These are phyloP conservation scores for Camelina neglecta DNA, from an alignment of 345 rosid species.

Conservation along the genomic window DNA sequence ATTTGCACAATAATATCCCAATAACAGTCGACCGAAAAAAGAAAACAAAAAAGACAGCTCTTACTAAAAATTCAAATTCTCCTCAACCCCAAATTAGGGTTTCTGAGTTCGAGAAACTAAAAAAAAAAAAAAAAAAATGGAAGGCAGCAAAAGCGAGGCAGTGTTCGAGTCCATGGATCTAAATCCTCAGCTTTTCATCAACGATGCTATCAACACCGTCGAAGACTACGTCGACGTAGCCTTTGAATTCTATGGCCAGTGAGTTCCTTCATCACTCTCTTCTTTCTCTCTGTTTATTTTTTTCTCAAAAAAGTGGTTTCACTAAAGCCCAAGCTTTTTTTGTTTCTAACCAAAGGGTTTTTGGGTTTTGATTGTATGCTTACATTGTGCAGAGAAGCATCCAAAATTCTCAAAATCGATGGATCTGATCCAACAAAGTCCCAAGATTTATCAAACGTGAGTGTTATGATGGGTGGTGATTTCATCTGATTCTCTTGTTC, in stretches of 20 bases:
- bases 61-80: too few species aligned
- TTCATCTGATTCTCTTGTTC: not conserved
- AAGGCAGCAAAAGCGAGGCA: conserved; percentile 68
- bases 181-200: conserved; percentile 76
- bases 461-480: not conserved
- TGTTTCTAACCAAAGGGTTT: not conserved
- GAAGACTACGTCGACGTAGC: conserved; percentile 69
- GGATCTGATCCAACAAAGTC: conserved; percentile 48
- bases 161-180: conserved; percentile 65
- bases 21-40: too few species aligned
- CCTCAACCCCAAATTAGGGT: conserved; percentile 15
- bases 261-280: conserved; percentile 11
- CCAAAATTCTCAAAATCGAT: conserved; percentile 49
- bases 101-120: not conserved
- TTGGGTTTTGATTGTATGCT: not conserved
- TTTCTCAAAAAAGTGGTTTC: not conserved
- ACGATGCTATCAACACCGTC: conserved; percentile 71
- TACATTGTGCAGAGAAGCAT: conserved; percentile 61
- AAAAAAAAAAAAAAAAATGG: conserved; percentile 47
- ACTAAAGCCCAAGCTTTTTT: not conserved
- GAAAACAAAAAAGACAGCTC: too few species aligned
- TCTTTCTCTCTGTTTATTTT: not conserved
- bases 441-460: conserved; percentile 60
- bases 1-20: too few species aligned
- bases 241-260: conserved; percentile 62